Evolutionary conservation across 1,284 basidiomycete genomes (phyloP).

Genomic region (Trichosporon inkin): DNA sequence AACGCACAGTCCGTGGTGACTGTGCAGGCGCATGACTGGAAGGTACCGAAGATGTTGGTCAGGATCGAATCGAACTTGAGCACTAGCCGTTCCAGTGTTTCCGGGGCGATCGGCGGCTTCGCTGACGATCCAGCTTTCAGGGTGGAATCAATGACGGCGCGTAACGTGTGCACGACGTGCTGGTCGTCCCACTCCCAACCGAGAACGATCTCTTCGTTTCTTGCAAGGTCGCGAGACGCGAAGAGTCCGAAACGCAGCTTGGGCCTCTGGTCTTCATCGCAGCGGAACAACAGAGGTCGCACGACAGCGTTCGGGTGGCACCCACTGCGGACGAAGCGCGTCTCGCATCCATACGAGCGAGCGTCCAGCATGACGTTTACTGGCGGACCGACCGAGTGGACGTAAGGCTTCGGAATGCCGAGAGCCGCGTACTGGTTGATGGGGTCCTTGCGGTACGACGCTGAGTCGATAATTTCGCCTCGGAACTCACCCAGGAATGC

Average conservation of each 20-base stretch:
- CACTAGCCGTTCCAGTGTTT: conserved; percentile 47
- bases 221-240: conserved; percentile 68
- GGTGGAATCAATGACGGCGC: conserved; percentile 31
- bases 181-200: conserved; percentile 97
- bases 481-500: conserved; percentile 46
- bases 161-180: conserved; percentile 74
- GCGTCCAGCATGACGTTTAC: conserved; percentile 78
- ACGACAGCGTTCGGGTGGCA: conserved; percentile 87
- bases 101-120: conserved; percentile 28
- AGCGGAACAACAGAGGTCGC: conserved; percentile 61
- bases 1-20: conserved; percentile 63
- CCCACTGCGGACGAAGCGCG: conserved; percentile 72
- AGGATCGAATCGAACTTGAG: conserved; percentile 65
- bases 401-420: conserved; percentile 60
- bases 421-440: conserved; percentile 56
- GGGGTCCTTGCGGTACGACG: conserved; percentile 50
- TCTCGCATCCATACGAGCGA: conserved; percentile 68
- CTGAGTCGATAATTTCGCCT: conserved; percentile 43
- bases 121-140: conserved; percentile 19
- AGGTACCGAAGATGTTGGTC: conserved; percentile 66
- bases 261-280: conserved; percentile 28
- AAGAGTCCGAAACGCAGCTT: conserved; percentile 77
- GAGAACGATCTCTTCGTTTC: conserved; percentile 80
- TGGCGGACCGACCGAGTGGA: conserved; percentile 74
- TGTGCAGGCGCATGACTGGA: conserved; percentile 73